Base-by-base conservation (phyloP, 2,329 filamentous ascomycete genomes). In the Botrytis elliptica region DNA sequence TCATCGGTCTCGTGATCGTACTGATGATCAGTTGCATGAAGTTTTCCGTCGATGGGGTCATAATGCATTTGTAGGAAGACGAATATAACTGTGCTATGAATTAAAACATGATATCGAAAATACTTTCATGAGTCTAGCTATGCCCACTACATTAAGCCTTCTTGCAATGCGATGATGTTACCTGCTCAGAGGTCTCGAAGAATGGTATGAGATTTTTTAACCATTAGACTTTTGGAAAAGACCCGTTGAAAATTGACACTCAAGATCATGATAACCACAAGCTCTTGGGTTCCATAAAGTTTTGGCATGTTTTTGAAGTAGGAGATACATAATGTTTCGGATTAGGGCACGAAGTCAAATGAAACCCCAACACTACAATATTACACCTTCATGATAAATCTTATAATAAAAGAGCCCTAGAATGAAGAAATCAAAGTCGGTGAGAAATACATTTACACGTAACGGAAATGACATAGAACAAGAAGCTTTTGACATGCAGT, bases 201-300 rank as follows among this genome's bases (percentile, higher is more conserved):
- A 8, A 20, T 38, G 36, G 25, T 8, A 16, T 6, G 16, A 29
- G 9, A 7, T 2, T 12, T 8, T 3, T 3, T 9, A 2, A 52
- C 8, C 5, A 55, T 14, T 52, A 4, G 5, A 55, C 49, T 55
- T 55, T 67, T 5, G 36, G 14, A 52, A 38, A 68, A 25, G 7
- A 3, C 14, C 8, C 2, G 25, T 29, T 18, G 1, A 49, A n/a
- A 40, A 29, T 55, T 0, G 7, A 3, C 29, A 29, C 25, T 42
- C 25, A 9, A 57, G 36, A 22, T 22, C 9, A 42, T 22, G 9
- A 57, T 42, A 5, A 10, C 4, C 12, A 14, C 46, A 29, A 25
- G 16, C 10, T 20, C 18, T 33, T 2, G 6, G 1, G 1, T 7
- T 12, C 16, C 9, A 1, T 3, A 7, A 22, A 14, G 9, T 12